Evolutionary conservation across 2,329 filamentous ascomycete genomes (phyloP), one percentile per base, ranked within the genome.

Genomic region (Monosporascus sp.): DNA sequence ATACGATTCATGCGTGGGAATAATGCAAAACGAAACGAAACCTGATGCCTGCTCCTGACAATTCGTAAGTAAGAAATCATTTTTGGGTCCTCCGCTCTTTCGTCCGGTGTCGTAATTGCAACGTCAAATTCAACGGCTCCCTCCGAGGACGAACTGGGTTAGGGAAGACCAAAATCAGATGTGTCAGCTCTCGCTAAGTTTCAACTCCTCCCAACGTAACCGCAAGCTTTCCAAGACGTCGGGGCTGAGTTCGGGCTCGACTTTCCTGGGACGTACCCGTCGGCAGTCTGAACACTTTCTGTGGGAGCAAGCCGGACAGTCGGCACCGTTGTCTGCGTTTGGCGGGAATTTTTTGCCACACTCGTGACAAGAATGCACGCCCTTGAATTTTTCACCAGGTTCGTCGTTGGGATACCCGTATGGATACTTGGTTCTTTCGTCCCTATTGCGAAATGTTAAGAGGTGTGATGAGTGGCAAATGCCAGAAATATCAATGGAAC

Each of bases 341-440:
- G 71, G 65, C 0, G 77, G 75, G 66, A 83, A 87, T 41, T 81
- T 74, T 18, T 76, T 75, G 63, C 77, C 76, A 72, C 88, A 91
- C 50, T 77, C 72, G 59, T 84, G 79, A 68, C 88, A 90, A 34
- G 75, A 74, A 64, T 80, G 81, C 50, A 80, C 74, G 24, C 78
- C 76, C 37, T 76, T 70, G 54, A 78, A 76, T 54, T 70, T 77
- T 3, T 71, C 69, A 2, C 79, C 80, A 49, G 80, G 82, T 37
- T 72, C 78, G 60, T 89, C 86, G 42, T 85, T 84, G 5, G 85
- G 85, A 65, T 89, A 89, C 44, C 85, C 85, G 57, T 82, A 79
- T 0, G 85, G 85, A 66, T 86, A 89, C 63, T 86, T 87, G 62
- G 81, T 77, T 63, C 80, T 83, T 71, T 87, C 88, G 55, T 84